A percentile compares a stretch with the other conserved stretches of the same genome.
Conservation (phyloP, 169 alveolate genomes). For the Plasmodium gonderi region DNA sequence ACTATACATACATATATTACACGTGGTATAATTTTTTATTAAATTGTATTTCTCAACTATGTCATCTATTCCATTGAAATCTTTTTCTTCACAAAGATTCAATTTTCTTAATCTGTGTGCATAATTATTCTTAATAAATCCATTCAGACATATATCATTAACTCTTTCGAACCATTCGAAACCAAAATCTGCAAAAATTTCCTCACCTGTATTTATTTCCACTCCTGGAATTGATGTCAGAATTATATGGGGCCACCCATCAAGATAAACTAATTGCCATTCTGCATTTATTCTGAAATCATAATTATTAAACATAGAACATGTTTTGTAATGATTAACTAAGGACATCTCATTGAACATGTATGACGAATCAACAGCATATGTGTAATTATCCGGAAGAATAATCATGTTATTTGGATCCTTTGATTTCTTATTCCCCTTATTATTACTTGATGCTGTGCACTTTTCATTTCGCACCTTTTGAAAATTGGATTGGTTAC, state of each 20-base stretch:
- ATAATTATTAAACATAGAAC: conserved; percentile 85
- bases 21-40: conserved; percentile 58
- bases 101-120: conserved; percentile 47
- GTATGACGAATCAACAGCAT: conserved; percentile 89
- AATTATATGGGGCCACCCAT: conserved; percentile 92
- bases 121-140: conserved; percentile 35
- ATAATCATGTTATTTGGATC: conserved; percentile 72
- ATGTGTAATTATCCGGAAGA: conserved; percentile 89
- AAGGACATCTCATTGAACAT: conserved; percentile 92
- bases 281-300: conserved; percentile 88
- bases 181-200: conserved; percentile 93
- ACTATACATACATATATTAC: conserved; percentile 71
- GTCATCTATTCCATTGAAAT: conserved; percentile 40
- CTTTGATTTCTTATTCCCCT: conserved; percentile 38
- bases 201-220: conserved; percentile 91
- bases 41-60: conserved; percentile 65
- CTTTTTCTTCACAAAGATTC: conserved; percentile 17
- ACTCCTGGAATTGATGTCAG: conserved; percentile 88
- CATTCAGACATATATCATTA: conserved; percentile 81
- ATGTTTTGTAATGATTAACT: conserved; percentile 91
- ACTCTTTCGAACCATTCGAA: conserved; percentile 91
- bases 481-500: not conserved
- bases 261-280: conserved; percentile 91
- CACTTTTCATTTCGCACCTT: not conserved
- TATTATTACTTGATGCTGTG: not conserved